Percentiles rank a stretch among this genome's conserved stretches.
phyloP scores from a whole-genome alignment of 169 alveolate genomes.

The Plasmodium cynomolgi region DNA sequence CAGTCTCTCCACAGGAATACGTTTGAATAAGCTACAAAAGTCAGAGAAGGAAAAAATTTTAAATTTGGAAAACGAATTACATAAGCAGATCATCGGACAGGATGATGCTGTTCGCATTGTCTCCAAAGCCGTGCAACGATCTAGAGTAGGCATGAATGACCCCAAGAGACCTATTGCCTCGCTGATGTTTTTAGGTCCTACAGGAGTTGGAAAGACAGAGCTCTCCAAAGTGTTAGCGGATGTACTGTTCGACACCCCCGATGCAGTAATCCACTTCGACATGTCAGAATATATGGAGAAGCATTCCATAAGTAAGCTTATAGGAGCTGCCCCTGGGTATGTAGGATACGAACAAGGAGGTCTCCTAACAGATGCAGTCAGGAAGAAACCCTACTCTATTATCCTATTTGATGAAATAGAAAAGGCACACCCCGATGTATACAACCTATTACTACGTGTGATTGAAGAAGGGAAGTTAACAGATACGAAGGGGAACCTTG shows the following conservation, averaged over 20 bases:
- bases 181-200: constrained; percentile 92
- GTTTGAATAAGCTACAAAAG: constrained; percentile 84
- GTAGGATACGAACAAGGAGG: constrained; percentile 94
- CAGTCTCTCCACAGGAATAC: constrained; percentile 91
- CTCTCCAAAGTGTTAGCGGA: constrained; percentile 92
- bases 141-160: constrained; percentile 92
- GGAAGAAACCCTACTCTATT: constrained; percentile 91
- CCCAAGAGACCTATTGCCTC: constrained; percentile 93
- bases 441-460: constrained; percentile 89
- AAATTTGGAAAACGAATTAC: constrained; percentile 83
- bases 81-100: constrained; percentile 88
- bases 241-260: constrained; percentile 89
- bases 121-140: constrained; percentile 88
- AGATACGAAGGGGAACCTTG: constrained; percentile 90
- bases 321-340: constrained; percentile 95
- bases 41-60: constrained; percentile 89
- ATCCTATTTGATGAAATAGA: constrained; percentile 93
- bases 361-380: constrained; percentile 92
- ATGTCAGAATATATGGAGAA: constrained; percentile 94
- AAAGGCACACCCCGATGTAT: constrained; percentile 94
- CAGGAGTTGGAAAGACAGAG: constrained; percentile 94
- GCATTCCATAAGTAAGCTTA: constrained; percentile 89
- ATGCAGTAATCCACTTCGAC: constrained; percentile 89
- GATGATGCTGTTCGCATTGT: constrained; percentile 87
- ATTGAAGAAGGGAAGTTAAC: constrained; percentile 93